Conservation (phyloP, 352 stramenopile species). For the Phytopythium litorale region DNA sequence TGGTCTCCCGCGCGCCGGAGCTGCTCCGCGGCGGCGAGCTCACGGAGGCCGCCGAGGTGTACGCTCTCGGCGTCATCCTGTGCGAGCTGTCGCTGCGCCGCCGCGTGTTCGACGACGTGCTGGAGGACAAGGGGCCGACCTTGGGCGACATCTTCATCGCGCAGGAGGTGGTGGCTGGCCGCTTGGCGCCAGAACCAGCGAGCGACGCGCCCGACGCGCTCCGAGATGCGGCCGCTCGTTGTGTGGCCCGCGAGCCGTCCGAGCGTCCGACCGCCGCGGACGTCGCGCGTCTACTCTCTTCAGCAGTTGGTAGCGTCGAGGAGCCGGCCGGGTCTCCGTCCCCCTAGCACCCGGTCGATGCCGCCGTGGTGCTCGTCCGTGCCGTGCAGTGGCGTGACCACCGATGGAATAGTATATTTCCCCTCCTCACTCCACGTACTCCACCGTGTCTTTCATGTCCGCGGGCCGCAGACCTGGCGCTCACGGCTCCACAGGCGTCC, state of each 20-base stretch:
- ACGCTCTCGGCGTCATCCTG: conserved; percentile 67
- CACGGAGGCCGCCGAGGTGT: conserved; percentile 58
- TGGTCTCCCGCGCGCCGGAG: conserved; percentile 50
- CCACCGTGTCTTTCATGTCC: background rate
- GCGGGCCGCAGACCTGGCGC: background rate
- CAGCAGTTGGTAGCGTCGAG: background rate
- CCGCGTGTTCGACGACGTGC: conserved; percentile 42
- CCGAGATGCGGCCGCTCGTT: conserved; percentile 34
- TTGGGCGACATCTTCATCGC: conserved; percentile 65
- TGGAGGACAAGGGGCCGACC: conserved; percentile 40
- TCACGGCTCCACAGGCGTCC: conserved; percentile 14
- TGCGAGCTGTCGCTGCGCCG: conserved; percentile 57
- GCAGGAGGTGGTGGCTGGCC: conserved; percentile 38
- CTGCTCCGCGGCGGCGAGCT: conserved; percentile 41
- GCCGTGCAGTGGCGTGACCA: background rate
- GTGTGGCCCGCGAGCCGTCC: conserved; percentile 44
- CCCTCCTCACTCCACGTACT: background rate
- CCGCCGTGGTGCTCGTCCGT: background rate
- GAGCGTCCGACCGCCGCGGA: conserved; percentile 39
- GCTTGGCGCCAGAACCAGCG: conserved; percentile 34
- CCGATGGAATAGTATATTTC: background rate
- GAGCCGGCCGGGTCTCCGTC: background rate
- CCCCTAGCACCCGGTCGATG: background rate
- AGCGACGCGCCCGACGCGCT: conserved; percentile 42
- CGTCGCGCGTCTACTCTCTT: conserved; percentile 2